Evolutionary conservation across 768 basidiomycete species (phyloP).

Genomic region (Kwoniella newhampshirensis): DNA sequence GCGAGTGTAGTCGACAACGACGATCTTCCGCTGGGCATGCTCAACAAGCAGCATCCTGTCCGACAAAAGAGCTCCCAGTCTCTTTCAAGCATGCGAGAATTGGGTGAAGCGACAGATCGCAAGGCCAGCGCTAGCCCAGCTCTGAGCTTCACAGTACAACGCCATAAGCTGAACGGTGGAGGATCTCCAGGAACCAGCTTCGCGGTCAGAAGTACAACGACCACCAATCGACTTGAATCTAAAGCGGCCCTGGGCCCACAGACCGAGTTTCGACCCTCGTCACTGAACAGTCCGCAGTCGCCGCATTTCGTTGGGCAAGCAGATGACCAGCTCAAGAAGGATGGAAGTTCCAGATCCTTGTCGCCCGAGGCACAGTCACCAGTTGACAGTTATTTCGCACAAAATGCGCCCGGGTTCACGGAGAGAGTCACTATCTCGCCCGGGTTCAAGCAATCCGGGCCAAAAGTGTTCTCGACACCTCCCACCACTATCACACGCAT

Average conservation of each 20-base stretch:
- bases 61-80: constrained; percentile 19
- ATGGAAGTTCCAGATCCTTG: not conserved
- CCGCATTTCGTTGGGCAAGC: no score
- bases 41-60: constrained; percentile 17
- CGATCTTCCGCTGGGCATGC: constrained; percentile 38
- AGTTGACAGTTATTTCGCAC: constrained; percentile 17
- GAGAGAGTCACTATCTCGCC: not conserved
- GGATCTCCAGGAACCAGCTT: constrained; percentile 19
- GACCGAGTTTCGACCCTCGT: no score
- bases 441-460: not conserved
- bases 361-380: constrained; percentile 9
- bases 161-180: constrained; percentile 22
- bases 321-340: no score
- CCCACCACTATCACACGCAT: not conserved
- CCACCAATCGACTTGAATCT: not conserved
- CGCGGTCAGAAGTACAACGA: constrained; percentile 15
- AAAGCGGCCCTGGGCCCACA: not conserved
- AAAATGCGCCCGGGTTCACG: constrained; percentile 3
- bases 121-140: constrained; percentile 7
- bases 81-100: constrained; percentile 10
- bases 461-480: not conserved
- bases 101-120: not conserved
- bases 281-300: no score
- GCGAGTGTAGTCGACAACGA: constrained; percentile 21
- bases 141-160: constrained; percentile 11